These are phyloP conservation scores for Hyaloperonospora brassicae DNA, from an alignment of 352 stramenopile genomes.

Conservation along the genomic window DNA sequence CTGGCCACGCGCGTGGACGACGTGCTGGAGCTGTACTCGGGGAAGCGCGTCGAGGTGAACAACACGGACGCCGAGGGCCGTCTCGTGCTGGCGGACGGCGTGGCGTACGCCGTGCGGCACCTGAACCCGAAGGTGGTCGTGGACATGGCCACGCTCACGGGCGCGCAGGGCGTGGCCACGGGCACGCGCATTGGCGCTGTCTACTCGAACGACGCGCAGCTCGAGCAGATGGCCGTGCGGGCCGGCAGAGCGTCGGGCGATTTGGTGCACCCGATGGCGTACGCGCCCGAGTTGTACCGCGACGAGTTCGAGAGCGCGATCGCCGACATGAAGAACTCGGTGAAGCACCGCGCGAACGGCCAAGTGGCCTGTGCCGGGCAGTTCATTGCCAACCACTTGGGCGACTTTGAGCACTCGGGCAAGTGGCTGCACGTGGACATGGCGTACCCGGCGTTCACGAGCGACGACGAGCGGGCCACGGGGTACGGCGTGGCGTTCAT, in stretches of 20 bases:
- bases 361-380: conserved; percentile 91
- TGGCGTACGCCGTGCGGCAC: conserved; percentile 90
- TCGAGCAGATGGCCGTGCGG: conserved; percentile 76
- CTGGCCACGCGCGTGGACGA: conserved; percentile 89
- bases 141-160: conserved; percentile 95
- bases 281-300: conserved; percentile 89
- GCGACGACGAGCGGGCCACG: conserved; percentile 79
- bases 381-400: conserved; percentile 93
- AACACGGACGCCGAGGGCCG: conserved; percentile 94
- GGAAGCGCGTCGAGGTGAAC: conserved; percentile 96
- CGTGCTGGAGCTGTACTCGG: conserved; percentile 89
- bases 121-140: conserved; percentile 86
- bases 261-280: conserved; percentile 88
- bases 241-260: conserved; percentile 87
- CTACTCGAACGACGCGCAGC: conserved; percentile 84
- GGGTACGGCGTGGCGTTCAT: conserved; percentile 91
- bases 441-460: conserved; percentile 77
- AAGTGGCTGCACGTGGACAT: conserved; percentile 95
- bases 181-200: conserved; percentile 89
- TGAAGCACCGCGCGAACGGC: conserved; percentile 89
- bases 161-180: conserved; percentile 89
- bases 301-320: conserved; percentile 89
- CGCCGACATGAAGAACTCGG: conserved; percentile 96
- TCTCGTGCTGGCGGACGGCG: conserved; percentile 90
- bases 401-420: conserved; percentile 67